Evolutionary conservation across 257 asterid species (phyloP), one percentile per base, ranked within the genome.

Genomic region (Coffea eugenioides): DNA sequence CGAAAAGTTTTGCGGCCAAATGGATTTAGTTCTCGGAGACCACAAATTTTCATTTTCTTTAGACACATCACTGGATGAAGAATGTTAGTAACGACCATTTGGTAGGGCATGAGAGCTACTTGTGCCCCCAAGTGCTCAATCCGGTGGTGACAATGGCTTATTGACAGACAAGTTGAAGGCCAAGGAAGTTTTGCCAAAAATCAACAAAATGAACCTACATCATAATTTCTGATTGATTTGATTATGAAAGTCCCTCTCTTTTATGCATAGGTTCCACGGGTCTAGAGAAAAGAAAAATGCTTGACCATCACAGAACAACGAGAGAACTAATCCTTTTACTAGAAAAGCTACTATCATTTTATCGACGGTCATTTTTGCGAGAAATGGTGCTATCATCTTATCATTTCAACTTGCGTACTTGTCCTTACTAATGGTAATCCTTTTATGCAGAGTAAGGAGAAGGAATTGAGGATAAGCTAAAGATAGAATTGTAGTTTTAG

Each of bases 151-250:
- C 43, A 21, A 54, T 14, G 69, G 56, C 69, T 56, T 6, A 20
- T 68, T 77, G 75, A 43, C 79, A 75, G 61, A 49, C 73, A 48
- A 77, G 52, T 77, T 51, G 80, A 34, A 77, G 39, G 74, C 11
- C 20, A 0, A 36, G 75, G 69, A 36, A 71, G 36, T 51, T 15
- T 52, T 77, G 68, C 65, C 81, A 68, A 78, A 54, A 78, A 52
- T 41, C 45, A 62, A 43, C 62, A 76, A 76, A 76, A 66, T 31
- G 13, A 14, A 62, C 13, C 15, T 39, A 4, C 2, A 36, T 39
- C 18, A 21, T 36, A 18, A 69, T 69, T 52, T 13, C 5, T 78
- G 59, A 21, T 41, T 39, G 41, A 3, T 34, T 41, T 54, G 41
- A 3, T 48, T 8, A 69, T 54, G n/a, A 16, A 67, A 39, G 6